These are phyloP conservation scores for Danielozyma ontarioensis DNA, from an alignment of 805 yeast species.

Conservation along the genomic window DNA sequence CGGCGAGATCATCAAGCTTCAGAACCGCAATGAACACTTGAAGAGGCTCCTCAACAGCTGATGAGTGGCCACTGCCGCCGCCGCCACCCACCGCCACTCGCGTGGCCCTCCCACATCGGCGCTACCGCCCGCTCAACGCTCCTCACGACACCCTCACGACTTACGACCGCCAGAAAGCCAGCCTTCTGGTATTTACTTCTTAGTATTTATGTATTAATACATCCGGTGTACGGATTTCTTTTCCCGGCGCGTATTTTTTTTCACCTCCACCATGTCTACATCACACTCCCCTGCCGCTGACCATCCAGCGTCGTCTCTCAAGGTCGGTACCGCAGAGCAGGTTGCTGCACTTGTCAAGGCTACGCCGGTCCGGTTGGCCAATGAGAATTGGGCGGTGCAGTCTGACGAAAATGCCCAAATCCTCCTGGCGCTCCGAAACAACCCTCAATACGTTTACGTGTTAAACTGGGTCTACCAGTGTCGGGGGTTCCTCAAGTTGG, in stretches of 20 bases:
- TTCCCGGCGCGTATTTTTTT: too few relatives aligned
- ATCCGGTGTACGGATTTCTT: not conserved
- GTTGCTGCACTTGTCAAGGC: not conserved
- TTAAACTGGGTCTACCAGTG: constrained; percentile 54
- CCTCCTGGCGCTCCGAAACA: constrained; percentile 9
- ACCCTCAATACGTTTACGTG: constrained; percentile 17
- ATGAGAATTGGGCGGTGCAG: not conserved
- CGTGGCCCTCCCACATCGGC: too few relatives aligned
- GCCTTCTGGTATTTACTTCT: not conserved
- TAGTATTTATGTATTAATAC: not conserved
- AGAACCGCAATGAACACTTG: constrained; percentile 27
- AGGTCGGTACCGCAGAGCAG: not conserved
- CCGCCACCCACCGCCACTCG: too few relatives aligned
- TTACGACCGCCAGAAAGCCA: not conserved
- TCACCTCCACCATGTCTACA: not conserved
- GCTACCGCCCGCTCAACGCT: too few relatives aligned
- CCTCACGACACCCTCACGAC: too few relatives aligned
- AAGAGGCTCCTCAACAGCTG: constrained; percentile 15
- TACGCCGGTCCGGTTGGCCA: not conserved
- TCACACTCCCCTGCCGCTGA: not conserved
- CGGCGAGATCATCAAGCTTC: constrained; percentile 31
- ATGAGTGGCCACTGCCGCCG: too few relatives aligned
- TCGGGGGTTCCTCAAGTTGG: constrained; percentile 47
- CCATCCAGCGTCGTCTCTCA: not conserved
- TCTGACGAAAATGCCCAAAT: not conserved